phyloP scores from a whole-genome alignment of 257 asterid genomes.

The Schizonepeta tenuifolia region DNA sequence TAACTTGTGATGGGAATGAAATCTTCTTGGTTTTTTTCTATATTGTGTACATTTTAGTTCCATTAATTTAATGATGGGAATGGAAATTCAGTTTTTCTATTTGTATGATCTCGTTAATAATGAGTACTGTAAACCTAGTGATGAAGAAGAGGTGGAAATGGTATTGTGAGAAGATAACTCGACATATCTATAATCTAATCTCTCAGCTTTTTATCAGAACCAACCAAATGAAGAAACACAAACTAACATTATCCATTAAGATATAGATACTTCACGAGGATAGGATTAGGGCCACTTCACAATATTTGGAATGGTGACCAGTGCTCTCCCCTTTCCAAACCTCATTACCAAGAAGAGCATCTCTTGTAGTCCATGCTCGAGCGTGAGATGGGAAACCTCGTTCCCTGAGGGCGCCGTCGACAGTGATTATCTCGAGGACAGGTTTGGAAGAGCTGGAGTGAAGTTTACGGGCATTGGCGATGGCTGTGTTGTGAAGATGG shows the following conservation, averaged over 20 bases:
- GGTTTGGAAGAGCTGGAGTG: slow-evolving; percentile 54
- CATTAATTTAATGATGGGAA: not conserved
- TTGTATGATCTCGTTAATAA: no score
- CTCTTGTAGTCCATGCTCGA: slow-evolving; percentile 8
- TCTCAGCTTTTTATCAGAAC: slow-evolving; percentile 9
- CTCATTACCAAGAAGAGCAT: not conserved
- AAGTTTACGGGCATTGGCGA: slow-evolving; percentile 51
- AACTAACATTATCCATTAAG: slow-evolving; percentile 17
- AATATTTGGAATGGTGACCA: slow-evolving; percentile 36
- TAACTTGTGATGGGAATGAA: slow-evolving; percentile 49
- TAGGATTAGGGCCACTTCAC: slow-evolving; percentile 13
- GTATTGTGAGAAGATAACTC: not conserved
- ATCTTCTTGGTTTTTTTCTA: not conserved
- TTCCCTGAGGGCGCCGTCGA: slow-evolving; percentile 39
- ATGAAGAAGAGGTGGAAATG: not conserved
- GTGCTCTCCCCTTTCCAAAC: slow-evolving; percentile 23
- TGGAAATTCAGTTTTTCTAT: not conserved
- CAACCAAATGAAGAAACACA: slow-evolving; percentile 11
- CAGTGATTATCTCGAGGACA: slow-evolving; percentile 45
- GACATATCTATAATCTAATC: not conserved
- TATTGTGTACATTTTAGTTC: no score
- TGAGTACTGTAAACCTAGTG: not conserved
- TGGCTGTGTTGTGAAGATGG: slow-evolving; percentile 55
- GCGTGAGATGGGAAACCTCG: slow-evolving; percentile 29
- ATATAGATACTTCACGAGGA: not conserved